Percentiles rank a stretch among this genome's conserved stretches.
phyloP scores from a whole-genome alignment of 805 yeast species.

The Ogataea pilisensis region DNA sequence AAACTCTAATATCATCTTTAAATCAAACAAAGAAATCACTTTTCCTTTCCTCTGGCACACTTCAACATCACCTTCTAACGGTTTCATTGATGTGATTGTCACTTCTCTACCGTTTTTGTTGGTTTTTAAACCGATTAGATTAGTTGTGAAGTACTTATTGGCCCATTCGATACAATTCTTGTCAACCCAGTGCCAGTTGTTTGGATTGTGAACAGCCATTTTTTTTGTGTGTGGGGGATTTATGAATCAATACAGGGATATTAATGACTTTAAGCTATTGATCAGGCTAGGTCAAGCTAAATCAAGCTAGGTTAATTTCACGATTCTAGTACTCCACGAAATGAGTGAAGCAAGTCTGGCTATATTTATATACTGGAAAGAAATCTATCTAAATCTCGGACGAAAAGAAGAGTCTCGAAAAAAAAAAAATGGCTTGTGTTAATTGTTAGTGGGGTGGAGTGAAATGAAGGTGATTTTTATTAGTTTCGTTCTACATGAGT shows the following conservation, averaged over 20 bases:
- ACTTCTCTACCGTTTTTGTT: slow-evolving; percentile 30
- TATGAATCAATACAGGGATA: no score
- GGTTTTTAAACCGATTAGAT: slow-evolving; percentile 48
- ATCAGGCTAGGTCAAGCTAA: no score
- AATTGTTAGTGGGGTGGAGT: no score
- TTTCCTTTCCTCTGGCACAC: slow-evolving; percentile 97
- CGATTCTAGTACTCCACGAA: neutral
- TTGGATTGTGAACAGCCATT: slow-evolving; percentile 96
- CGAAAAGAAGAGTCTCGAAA: neutral
- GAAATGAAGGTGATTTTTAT: no score
- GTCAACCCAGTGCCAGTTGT: slow-evolving; percentile 99
- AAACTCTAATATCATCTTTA: slow-evolving; percentile 60
- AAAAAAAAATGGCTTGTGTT: no score
- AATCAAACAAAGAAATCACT: slow-evolving; percentile 85
- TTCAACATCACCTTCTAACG: slow-evolving; percentile 92
- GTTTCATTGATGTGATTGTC: slow-evolving; percentile 42
- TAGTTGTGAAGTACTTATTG: slow-evolving; percentile 62
- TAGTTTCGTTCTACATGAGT: no score
- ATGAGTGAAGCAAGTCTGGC: neutral
- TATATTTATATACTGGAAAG: neutral
- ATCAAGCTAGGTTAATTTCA: no score
- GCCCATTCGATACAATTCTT: slow-evolving; percentile 96
- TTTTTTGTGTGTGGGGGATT: neutral
- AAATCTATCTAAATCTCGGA: no score
- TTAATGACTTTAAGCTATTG: no score